Evolutionary conservation across 2,329 filamentous ascomycete genomes (phyloP).

Genomic region (Colletotrichum sp.): DNA sequence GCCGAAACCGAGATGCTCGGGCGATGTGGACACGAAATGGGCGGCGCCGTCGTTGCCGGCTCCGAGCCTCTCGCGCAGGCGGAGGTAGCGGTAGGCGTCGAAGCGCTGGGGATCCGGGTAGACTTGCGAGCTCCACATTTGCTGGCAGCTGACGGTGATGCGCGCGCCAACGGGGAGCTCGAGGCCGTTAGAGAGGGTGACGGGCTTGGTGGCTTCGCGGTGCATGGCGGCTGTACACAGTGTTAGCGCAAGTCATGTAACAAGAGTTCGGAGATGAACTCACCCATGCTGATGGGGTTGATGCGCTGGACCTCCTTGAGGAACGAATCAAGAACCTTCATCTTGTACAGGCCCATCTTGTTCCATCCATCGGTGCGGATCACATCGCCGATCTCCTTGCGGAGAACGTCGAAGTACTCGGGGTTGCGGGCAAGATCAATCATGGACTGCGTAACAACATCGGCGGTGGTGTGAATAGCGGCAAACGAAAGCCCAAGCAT

Average conservation of each 20-base stretch:
- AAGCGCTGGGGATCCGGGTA: conserved; percentile 9
- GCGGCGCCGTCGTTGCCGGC: conserved; percentile 21
- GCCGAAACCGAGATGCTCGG: conserved; percentile 36
- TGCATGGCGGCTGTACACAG: neutral
- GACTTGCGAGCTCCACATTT: conserved; percentile 2
- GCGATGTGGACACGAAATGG: conserved; percentile 33
- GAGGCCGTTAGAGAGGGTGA: conserved; percentile 15
- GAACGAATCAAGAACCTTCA: conserved; percentile 14
- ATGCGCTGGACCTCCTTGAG: conserved; percentile 14
- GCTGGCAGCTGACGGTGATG: conserved; percentile 7
- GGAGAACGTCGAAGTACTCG: conserved; percentile 24
- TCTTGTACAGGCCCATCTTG: conserved; percentile 16
- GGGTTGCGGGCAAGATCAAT: conserved; percentile 24
- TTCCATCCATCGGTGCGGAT: conserved; percentile 21
- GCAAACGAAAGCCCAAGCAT: conserved; percentile 25
- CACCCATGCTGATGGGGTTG: conserved; percentile 5
- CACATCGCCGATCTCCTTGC: conserved; percentile 25
- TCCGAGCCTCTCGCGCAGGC: conserved; percentile 13
- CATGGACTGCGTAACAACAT: conserved; percentile 24
- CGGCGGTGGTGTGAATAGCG: conserved; percentile 28
- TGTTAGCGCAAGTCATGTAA: too few species aligned
- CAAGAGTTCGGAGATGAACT: neutral
- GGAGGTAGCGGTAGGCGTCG: conserved; percentile 10
- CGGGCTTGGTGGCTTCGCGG: conserved; percentile 4
- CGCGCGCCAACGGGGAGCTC: conserved; percentile 12